Base-by-base conservation (phyloP, 441 rosid species). In the Brassica balearica region DNA sequence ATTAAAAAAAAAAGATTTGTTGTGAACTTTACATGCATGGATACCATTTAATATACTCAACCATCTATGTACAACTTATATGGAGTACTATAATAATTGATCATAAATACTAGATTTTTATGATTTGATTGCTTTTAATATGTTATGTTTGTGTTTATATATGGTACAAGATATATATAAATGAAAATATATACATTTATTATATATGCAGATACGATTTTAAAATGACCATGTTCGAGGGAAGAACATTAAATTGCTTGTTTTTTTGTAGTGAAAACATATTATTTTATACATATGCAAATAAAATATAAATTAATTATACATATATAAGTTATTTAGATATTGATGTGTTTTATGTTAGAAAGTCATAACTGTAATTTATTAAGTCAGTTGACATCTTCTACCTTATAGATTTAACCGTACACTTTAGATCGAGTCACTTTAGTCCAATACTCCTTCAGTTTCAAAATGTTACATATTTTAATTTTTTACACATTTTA, bases 361-460 rank as follows among this genome's bases (percentile, higher is more conserved):
- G n/a, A 65, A 34, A 9, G 2, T 4, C 14, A 29, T 29, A n/a
- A 27, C 15, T 12, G 55, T 46, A 46, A 46, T 46, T 46, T 34
- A 9, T 12, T 34, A 11, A 56, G 32, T 55, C 11, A 55, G 61
- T 46, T 25, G 72, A 10, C 72, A 65, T 23, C 19, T 55, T 69
- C 48, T 6, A 14, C 46, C 27, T 51, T 43, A 43, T 43, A 43
- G 51, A 12, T 43, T 43, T 43, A 43, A 43, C 51, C 51, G 14
- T 43, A 43, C n/a, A 43, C n/a, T 43, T 43, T 43, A 12, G 27
- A 38, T 38, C 43, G 43, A 38, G 27, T 25, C 27, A 25, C 27
- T 25, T 25, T 25, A 25, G 4, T 25, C 27, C 27, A 25, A 25
- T 25, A 25, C 27, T 3, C 27, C 4, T 4, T 3, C 4, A 0